These are phyloP conservation scores for Moesziomyces parantarcticus DNA, from an alignment of 1,284 basidiomycete species.

Conservation along the genomic window DNA sequence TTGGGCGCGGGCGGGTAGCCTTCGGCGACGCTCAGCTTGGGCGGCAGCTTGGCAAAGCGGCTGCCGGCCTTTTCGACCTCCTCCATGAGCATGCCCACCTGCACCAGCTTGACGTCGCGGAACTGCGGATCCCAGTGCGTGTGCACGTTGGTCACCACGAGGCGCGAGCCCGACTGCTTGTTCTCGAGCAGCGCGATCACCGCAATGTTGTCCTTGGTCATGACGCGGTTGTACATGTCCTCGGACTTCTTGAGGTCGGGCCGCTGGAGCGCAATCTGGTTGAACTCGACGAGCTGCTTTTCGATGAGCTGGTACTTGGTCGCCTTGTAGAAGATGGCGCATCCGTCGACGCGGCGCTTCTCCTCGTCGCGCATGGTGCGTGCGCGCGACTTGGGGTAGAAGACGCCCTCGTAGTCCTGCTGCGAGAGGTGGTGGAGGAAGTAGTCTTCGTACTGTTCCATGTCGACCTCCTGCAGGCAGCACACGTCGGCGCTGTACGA, in stretches of 20 bases:
- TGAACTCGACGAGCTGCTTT: slow-evolving; percentile 94
- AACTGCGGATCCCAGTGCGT: slow-evolving; percentile 93
- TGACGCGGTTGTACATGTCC: slow-evolving; percentile 99
- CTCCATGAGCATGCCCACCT: slow-evolving; percentile 89
- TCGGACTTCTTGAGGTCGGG: slow-evolving; percentile 98
- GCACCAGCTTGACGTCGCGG: slow-evolving; percentile 97
- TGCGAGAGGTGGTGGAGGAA: slow-evolving; percentile 81
- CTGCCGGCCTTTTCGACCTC: slow-evolving; percentile 89
- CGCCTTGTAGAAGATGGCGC: slow-evolving; percentile 94
- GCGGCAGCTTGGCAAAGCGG: slow-evolving; percentile 85
- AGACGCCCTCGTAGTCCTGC: slow-evolving; percentile 89
- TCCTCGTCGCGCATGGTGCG: slow-evolving; percentile 92
- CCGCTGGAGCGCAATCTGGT: slow-evolving; percentile 89
- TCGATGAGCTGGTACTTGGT: slow-evolving; percentile 89
- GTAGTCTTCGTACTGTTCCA: slow-evolving; percentile 91
- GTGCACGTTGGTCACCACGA: slow-evolving; percentile 91
- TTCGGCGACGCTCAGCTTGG: slow-evolving; percentile 71
- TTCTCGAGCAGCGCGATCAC: slow-evolving; percentile 89
- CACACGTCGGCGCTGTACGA: slow-evolving; percentile 87
- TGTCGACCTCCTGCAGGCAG: slow-evolving; percentile 91
- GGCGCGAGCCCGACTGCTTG: slow-evolving; percentile 82
- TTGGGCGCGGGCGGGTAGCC: slow-evolving; percentile 71
- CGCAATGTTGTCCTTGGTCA: slow-evolving; percentile 94
- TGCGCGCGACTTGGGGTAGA: slow-evolving; percentile 92
- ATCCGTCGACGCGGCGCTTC: slow-evolving; percentile 89